A percentile compares a stretch with the other conserved stretches of the same genome.
Evolutionary conservation across 768 basidiomycete species (phyloP).

Genomic region (Rhodocollybia butyracea): DNA sequence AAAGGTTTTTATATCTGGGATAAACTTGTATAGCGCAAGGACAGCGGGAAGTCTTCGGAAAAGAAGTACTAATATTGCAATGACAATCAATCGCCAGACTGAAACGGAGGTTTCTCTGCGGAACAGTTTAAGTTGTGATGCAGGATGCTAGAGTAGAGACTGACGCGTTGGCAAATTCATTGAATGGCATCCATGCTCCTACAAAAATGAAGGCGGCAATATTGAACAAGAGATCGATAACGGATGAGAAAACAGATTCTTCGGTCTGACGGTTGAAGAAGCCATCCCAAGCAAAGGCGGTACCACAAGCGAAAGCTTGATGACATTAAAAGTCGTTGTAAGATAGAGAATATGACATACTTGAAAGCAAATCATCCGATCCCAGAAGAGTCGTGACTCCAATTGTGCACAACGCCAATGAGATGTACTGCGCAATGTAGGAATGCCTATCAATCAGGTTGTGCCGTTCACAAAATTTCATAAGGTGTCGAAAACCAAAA

Average conservation of each 20-base stretch:
- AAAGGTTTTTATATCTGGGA: constrained; percentile 94
- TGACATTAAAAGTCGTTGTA: background rate
- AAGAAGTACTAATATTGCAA: constrained; percentile 79
- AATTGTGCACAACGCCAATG: constrained; percentile 79
- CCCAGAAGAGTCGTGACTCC: constrained; percentile 84
- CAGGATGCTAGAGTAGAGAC: background rate
- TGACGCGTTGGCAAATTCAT: constrained; percentile 60
- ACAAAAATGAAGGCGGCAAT: constrained; percentile 93
- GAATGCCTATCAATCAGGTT: constrained; percentile 92
- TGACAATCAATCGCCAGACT: constrained; percentile 81
- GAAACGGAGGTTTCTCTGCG: constrained; percentile 39
- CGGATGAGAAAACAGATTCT: constrained; percentile 92
- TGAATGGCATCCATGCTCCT: constrained; percentile 97
- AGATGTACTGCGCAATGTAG: constrained; percentile 89
- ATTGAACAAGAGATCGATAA: constrained; percentile 95
- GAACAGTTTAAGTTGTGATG: background rate
- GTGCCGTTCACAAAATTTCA: constrained; percentile 88
- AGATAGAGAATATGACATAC: background rate
- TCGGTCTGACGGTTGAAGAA: constrained; percentile 94
- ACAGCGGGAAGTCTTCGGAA: constrained; percentile 84
- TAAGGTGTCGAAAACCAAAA: constrained; percentile 77
- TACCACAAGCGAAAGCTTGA: constrained; percentile 81
- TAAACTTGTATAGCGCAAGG: constrained; percentile 83
- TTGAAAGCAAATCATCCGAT: constrained; percentile 90
- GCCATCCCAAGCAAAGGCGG: constrained; percentile 95